These are phyloP conservation scores for Euphrasia arctica DNA, from an alignment of 305 asterid species.

Conservation along the genomic window DNA sequence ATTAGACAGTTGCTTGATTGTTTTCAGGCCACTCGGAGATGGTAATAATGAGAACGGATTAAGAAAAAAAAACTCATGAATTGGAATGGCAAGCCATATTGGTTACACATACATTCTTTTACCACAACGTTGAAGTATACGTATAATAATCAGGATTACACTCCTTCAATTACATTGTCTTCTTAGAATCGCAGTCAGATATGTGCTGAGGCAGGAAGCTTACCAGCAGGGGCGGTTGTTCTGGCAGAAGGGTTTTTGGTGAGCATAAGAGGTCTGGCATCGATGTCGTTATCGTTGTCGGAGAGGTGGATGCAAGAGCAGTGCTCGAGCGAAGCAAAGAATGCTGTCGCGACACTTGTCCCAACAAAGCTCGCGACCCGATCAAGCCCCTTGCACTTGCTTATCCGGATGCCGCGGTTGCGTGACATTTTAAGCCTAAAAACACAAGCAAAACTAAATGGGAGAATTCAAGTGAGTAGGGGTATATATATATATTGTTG, in stretches of 20 bases:
- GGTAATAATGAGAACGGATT: neutral
- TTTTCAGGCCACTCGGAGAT: too few species aligned
- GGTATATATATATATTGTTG: neutral
- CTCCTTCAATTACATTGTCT: neutral
- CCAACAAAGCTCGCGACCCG: constrained; percentile 42
- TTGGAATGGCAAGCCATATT: neutral
- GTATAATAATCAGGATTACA: neutral
- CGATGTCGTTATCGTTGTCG: constrained; percentile 22
- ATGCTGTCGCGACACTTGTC: constrained; percentile 40
- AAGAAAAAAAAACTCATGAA: neutral
- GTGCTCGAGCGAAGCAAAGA: constrained; percentile 49
- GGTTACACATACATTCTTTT: neutral
- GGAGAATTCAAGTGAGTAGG: neutral
- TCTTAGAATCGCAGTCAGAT: neutral
- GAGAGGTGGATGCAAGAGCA: constrained; percentile 50
- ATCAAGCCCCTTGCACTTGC: constrained; percentile 40
- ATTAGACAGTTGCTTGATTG: too few species aligned
- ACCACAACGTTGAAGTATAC: neutral
- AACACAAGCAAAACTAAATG: neutral
- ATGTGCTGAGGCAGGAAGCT: constrained; percentile 18
- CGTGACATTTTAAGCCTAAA: constrained; percentile 6
- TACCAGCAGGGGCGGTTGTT: constrained; percentile 18
- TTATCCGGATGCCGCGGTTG: constrained; percentile 16
- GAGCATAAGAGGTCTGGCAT: constrained; percentile 47
- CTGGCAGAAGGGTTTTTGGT: constrained; percentile 29